Evolutionary conservation across 352 stramenopile species (phyloP).

Genomic region (Globisporangium barbulae): DNA sequence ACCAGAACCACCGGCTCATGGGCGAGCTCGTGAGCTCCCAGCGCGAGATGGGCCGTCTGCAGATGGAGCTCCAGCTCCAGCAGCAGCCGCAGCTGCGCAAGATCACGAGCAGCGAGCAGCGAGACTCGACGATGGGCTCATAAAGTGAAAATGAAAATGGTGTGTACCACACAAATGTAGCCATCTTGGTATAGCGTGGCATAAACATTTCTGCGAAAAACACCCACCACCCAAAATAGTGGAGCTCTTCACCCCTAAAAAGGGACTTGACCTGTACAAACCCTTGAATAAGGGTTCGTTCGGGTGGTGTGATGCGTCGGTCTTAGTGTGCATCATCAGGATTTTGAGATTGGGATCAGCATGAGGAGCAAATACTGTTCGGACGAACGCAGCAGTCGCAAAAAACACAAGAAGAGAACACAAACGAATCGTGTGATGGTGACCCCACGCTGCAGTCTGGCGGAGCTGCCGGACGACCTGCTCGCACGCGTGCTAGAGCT

Average conservation of each 20-base stretch:
- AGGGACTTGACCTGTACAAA: too few species aligned
- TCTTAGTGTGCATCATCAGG: too few species aligned
- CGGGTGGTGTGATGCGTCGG: too few species aligned
- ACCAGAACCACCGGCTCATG: slow-evolving; percentile 61
- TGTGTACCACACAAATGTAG: neutral
- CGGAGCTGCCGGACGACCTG: slow-evolving; percentile 49
- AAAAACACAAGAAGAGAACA: too few species aligned
- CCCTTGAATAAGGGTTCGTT: too few species aligned
- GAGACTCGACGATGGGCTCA: slow-evolving; percentile 14
- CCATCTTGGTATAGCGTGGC: neutral
- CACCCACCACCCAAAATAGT: neutral
- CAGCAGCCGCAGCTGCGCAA: slow-evolving; percentile 43
- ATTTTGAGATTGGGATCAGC: too few species aligned
- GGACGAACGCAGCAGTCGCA: too few species aligned
- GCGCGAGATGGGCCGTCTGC: slow-evolving; percentile 52
- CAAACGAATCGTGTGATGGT: too few species aligned
- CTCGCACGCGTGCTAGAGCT: slow-evolving; percentile 44
- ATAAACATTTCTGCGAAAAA: neutral
- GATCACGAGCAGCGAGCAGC: slow-evolving; percentile 21
- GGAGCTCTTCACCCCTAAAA: too few species aligned
- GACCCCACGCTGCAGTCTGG: neutral
- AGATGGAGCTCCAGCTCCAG: slow-evolving; percentile 50
- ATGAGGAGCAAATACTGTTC: too few species aligned
- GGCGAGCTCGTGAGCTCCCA: slow-evolving; percentile 46
- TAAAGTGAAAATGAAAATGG: neutral